Percentiles rank a stretch among this genome's conserved stretches.
These are phyloP conservation scores for Exophiala phaeomuriformis DNA, from an alignment of 2,329 filamentous ascomycete genomes.

Conservation along the genomic window DNA sequence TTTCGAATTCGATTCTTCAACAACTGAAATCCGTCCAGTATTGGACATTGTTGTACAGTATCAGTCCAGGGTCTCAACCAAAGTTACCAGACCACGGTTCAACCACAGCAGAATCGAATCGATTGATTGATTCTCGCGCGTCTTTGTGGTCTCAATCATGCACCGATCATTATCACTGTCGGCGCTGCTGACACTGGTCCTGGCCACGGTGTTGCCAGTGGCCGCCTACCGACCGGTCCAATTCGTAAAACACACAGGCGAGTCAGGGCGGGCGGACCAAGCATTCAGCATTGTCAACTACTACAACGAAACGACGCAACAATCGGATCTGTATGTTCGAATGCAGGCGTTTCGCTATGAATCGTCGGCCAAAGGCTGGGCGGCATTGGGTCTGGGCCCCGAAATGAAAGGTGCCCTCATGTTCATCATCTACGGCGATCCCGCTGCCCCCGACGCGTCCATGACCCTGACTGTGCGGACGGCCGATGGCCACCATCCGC, in stretches of 20 bases:
- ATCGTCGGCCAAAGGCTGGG: constrained; percentile 23
- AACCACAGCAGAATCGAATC: too few species aligned
- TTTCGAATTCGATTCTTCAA: neutral
- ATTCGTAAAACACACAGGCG: constrained; percentile 26
- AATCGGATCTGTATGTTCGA: constrained; percentile 25
- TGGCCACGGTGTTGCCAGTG: constrained; percentile 7
- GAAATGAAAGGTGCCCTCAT: constrained; percentile 27
- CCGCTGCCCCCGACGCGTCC: constrained; percentile 6
- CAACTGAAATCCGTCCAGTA: neutral
- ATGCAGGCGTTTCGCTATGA: constrained; percentile 26
- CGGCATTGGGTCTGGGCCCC: constrained; percentile 23
- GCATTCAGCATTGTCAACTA: constrained; percentile 25
- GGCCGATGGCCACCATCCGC: constrained; percentile 26
- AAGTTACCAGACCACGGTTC: too few species aligned
- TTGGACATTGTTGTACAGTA: neutral
- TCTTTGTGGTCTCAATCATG: constrained; percentile 1
- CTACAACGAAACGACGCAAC: constrained; percentile 24
- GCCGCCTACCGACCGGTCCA: constrained; percentile 27
- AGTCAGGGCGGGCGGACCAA: constrained; percentile 23
- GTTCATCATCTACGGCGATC: constrained; percentile 28
- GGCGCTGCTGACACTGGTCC: constrained; percentile 9
- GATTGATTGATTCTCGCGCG: neutral
- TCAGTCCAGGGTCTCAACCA: neutral
- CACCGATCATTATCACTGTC: constrained; percentile 1
- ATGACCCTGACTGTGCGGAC: constrained; percentile 25